phyloP scores from a whole-genome alignment of 2,329 filamentous ascomycete genomes.

The Cadophora sp. region DNA sequence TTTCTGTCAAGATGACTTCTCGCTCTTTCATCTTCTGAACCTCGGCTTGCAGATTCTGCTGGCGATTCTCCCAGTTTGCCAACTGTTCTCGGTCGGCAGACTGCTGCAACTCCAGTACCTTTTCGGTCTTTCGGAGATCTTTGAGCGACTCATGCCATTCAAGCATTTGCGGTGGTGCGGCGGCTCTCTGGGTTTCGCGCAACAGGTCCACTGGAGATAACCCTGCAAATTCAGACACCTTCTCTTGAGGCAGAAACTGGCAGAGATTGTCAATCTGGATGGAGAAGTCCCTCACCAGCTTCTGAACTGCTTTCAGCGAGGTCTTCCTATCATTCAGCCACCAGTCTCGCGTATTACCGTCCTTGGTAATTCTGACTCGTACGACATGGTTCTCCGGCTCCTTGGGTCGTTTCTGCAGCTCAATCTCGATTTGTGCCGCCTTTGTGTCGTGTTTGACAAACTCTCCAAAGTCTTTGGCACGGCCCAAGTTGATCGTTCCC shows the following conservation, averaged over 20 bases:
- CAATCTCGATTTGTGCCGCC: conserved; percentile 86
- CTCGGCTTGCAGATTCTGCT: conserved; percentile 76
- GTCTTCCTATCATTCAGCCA: conserved; percentile 72
- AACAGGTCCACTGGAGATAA: conserved; percentile 83
- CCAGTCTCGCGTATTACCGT: conserved; percentile 84
- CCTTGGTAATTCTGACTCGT: conserved; percentile 76
- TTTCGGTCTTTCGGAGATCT: conserved; percentile 71
- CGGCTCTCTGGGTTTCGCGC: conserved; percentile 85
- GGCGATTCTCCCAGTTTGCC: conserved; percentile 72
- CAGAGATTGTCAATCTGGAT: conserved; percentile 99
- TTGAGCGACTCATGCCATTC: conserved; percentile 80
- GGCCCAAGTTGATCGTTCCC: conserved; percentile 80
- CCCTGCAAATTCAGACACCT: conserved; percentile 91
- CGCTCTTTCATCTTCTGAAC: conserved; percentile 84
- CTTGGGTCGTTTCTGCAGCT: conserved; percentile 72
- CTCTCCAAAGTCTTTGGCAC: conserved; percentile 83
- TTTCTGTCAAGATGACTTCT: conserved; percentile 66
- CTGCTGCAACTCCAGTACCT: conserved; percentile 63
- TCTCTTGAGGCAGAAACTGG: conserved; percentile 95
- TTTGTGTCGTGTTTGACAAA: conserved; percentile 91
- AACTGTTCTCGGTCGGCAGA: conserved; percentile 68
- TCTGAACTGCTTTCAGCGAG: conserved; percentile 68
- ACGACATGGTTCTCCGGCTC: conserved; percentile 74
- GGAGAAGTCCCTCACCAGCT: conserved; percentile 72
- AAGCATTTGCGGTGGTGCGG: conserved; percentile 81